phyloP scores from a whole-genome alignment of 352 stramenopile species.

The Phytophthora tentaculata region DNA sequence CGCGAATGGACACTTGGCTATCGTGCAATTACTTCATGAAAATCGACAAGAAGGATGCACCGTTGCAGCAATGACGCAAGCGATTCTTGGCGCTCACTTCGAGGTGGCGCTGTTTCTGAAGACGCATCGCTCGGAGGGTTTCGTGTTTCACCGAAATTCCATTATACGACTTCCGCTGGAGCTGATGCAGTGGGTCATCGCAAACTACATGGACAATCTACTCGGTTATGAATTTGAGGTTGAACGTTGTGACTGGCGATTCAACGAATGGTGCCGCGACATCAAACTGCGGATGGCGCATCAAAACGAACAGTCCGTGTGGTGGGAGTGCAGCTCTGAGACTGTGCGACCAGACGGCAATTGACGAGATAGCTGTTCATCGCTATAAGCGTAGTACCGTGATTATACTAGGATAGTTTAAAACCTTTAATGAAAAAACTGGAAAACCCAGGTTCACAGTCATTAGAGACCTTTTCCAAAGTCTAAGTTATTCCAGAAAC shows the following conservation, averaged over 20 bases:
- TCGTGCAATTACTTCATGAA: constrained; percentile 34
- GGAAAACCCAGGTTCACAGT: too few species aligned
- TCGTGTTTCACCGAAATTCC: constrained; percentile 21
- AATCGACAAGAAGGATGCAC: constrained; percentile 36
- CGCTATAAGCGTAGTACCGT: too few species aligned
- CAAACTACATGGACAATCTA: constrained; percentile 25
- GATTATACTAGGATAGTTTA: too few species aligned
- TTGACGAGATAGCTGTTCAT: background rate
- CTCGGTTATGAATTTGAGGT: constrained; percentile 36
- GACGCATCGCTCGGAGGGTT: constrained; percentile 26
- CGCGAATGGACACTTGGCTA: constrained; percentile 26
- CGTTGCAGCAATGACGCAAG: constrained; percentile 29
- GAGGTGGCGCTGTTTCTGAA: constrained; percentile 34
- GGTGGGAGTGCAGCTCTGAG: constrained; percentile 31
- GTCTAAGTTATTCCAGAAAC: too few species aligned
- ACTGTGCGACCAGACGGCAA: background rate
- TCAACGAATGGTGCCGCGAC: constrained; percentile 31
- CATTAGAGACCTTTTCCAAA: too few species aligned
- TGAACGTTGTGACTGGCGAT: constrained; percentile 29
- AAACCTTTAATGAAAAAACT: too few species aligned
- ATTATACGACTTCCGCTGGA: constrained; percentile 37
- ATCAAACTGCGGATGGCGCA: constrained; percentile 31
- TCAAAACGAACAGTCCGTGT: constrained; percentile 30
- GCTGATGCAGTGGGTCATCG: constrained; percentile 37
- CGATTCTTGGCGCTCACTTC: constrained; percentile 32